These are phyloP conservation scores for Hymenoscyphus repandus DNA, from an alignment of 2,329 filamentous ascomycete genomes.

Conservation along the genomic window DNA sequence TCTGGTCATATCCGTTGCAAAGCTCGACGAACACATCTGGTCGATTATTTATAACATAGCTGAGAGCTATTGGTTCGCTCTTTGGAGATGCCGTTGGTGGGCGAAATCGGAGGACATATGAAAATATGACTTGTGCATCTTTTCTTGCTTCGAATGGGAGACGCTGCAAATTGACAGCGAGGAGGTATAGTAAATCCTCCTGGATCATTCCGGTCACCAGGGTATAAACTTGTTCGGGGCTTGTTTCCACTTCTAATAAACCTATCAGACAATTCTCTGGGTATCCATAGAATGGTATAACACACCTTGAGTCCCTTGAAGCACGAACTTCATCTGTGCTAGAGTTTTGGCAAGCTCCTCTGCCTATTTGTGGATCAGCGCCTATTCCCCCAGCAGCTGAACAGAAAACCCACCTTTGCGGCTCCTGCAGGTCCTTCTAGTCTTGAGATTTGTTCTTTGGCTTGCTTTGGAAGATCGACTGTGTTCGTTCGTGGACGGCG, in stretches of 20 bases:
- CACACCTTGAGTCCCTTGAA: constrained; percentile 88
- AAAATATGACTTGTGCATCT: constrained; percentile 93
- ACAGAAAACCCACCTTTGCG: constrained; percentile 44
- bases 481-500: constrained; percentile 56
- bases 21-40: constrained; percentile 84
- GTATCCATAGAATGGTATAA: constrained; percentile 1
- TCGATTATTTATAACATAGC: constrained; percentile 80
- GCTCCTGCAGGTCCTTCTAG: constrained; percentile 52
- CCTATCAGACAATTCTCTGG: constrained; percentile 7
- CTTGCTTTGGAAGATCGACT: constrained; percentile 44
- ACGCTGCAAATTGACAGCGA: constrained; percentile 76
- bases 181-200: constrained; percentile 80
- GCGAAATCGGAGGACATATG: constrained; percentile 87
- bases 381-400: constrained; percentile 4
- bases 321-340: constrained; percentile 82
- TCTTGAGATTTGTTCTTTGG: constrained; percentile 58
- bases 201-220: constrained; percentile 80
- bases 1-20: constrained; percentile 83
- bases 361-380: constrained; percentile 46
- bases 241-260: constrained; percentile 72
- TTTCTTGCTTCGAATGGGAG: constrained; percentile 95
- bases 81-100: constrained; percentile 61
- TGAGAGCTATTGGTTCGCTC: constrained; percentile 76
- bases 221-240: constrained; percentile 81
- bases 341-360: constrained; percentile 86